Evolutionary conservation across 345 rosid species (phyloP), one percentile per base, ranked within the genome.

Genomic region (Camelina sativa): DNA sequence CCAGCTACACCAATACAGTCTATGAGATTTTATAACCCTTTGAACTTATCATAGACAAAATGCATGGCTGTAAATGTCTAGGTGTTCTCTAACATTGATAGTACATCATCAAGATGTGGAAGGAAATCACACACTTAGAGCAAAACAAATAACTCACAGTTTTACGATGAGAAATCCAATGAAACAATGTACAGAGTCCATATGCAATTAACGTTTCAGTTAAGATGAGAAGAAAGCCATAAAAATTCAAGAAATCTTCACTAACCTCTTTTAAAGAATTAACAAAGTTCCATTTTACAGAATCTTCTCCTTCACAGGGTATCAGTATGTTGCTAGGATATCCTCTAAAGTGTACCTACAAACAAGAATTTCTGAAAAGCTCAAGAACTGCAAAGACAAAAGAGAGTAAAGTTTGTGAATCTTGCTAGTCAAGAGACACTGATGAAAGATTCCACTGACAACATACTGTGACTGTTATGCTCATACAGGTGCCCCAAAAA

Each of bases 291-390:
- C 99, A 89, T 66, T 95, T 95, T 5, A 86, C 90, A 67, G 89
- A 82, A 76, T 91, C 99, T 85, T 91, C 97, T 69, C 96, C 97
- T 82, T 91, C 96, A 75, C 96, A 90, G 11, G 99, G 97, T 41
- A 83, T 81, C 82, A 91, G 80, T 30, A 90, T 56, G 75, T 83
- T 86, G 78, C 69, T 85, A 0, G 99, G 99, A 84, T 91, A 95
- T 62, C 99, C 97, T 81, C 99, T 84, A 68, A 91, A 90, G 81
- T 95, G 99, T 43, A 95, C 86, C 99, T 95, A 82, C 71, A 86
- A 61, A 30, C 65, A 72, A 64, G 50, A 57, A n/a, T 4, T 23
- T 57, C 48, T 44, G 37, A 61, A 9, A 59, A 41, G 3, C 9
- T 65, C 52, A 70, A 30, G 13, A 46, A 62, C 28, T 35, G 59